Evolutionary conservation across 176 grass and related monocot genomes (phyloP).

Genomic region (Bolboschoenus planiculmis): DNA sequence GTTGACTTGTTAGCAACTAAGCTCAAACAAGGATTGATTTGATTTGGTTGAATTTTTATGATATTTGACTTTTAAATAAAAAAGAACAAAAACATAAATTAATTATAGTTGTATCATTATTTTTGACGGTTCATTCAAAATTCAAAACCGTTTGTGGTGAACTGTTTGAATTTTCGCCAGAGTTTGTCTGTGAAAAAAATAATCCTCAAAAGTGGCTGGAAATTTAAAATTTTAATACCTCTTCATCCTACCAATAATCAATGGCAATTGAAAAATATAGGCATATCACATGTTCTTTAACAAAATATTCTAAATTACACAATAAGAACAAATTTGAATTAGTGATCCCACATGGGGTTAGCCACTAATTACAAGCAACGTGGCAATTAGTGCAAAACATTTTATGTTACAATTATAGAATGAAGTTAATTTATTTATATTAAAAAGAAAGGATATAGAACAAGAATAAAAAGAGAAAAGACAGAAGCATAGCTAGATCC

Average conservation of each 20-base stretch:
- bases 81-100: neutral
- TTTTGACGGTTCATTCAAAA: neutral
- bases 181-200: neutral
- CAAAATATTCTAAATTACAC: neutral
- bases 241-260: neutral
- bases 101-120: neutral
- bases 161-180: no score
- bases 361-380: neutral
- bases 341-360: conserved; percentile 9
- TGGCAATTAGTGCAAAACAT: neutral
- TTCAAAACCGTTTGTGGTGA: no score
- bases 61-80: neutral
- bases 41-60: neutral
- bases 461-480: conserved; percentile 10
- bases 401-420: neutral
- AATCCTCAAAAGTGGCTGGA: neutral
- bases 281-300: neutral
- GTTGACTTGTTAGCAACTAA: neutral
- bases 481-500: conserved; percentile 9
- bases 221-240: neutral
- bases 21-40: neutral
- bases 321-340: conserved; percentile 9
- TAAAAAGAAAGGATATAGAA: neutral
- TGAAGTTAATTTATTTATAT: neutral
- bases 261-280: neutral